Conservation (phyloP, 768 basidiomycete genomes). For the Zangia roseola region DNA sequence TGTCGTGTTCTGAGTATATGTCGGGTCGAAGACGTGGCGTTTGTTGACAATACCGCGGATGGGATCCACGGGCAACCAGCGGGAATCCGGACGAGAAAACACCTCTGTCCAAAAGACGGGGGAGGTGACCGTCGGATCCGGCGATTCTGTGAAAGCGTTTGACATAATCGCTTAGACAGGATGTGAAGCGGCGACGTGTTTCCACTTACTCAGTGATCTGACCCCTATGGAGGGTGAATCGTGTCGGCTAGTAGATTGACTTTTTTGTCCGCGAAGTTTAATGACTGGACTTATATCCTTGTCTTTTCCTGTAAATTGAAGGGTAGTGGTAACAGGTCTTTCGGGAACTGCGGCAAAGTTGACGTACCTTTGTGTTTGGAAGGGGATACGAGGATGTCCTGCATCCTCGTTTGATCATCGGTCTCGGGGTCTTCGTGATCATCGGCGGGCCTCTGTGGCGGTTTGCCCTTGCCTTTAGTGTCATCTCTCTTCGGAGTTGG, state of each 20-base stretch:
- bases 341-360: slow-evolving; percentile 1
- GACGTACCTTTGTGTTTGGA: slow-evolving; percentile 35
- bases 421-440: slow-evolving; percentile 25
- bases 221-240: slow-evolving; percentile 18
- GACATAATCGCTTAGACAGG: slow-evolving; percentile 26
- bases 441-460: slow-evolving; percentile 19
- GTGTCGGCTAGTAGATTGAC: slow-evolving; percentile 46
- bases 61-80: slow-evolving; percentile 94
- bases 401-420: slow-evolving; percentile 38
- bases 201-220: slow-evolving; percentile 19
- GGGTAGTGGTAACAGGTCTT: slow-evolving; percentile 4
- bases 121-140: slow-evolving; percentile 60
- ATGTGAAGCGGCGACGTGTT: slow-evolving; percentile 2
- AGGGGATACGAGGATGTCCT: slow-evolving; percentile 34
- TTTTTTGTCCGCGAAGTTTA: slow-evolving; percentile 56
- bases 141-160: slow-evolving; percentile 21
- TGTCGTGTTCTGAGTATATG: slow-evolving; percentile 29
- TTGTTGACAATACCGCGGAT: slow-evolving; percentile 79
- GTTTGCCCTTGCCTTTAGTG: slow-evolving; percentile 39
- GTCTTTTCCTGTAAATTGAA: slow-evolving; percentile 44
- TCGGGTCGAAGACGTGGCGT: slow-evolving; percentile 76
- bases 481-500: slow-evolving; percentile 39
- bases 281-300: slow-evolving; percentile 58
- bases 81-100: slow-evolving; percentile 85
- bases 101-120: slow-evolving; percentile 98